These are phyloP conservation scores for Colletotrichum gigasporum DNA, from an alignment of 2,329 filamentous ascomycete species.

Conservation along the genomic window DNA sequence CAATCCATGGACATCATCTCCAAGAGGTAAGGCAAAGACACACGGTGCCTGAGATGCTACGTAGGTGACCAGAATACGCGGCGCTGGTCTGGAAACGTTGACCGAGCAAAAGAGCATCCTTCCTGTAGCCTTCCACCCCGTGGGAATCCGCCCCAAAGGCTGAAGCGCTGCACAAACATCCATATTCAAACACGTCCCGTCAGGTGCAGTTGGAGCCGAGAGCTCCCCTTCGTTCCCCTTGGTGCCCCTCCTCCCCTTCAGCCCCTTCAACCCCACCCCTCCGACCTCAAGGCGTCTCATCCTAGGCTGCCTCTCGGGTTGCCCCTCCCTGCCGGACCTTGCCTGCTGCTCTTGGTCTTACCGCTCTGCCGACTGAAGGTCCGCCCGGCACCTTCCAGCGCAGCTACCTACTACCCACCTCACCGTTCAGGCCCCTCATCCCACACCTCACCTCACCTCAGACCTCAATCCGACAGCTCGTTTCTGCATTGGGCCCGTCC, in stretches of 20 bases:
- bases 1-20: no score
- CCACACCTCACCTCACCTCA: background rate
- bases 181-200: background rate
- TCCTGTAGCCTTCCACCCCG: background rate
- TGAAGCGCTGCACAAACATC: slow-evolving; percentile 12
- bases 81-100: no score
- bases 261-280: slow-evolving; percentile 22
- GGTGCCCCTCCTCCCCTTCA: slow-evolving; percentile 1
- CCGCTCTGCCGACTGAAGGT: no score
- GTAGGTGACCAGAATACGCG: no score
- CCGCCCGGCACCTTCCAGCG: no score
- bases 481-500: background rate
- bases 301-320: slow-evolving; percentile 21
- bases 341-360: no score
- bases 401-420: no score
- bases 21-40: no score
- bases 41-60: no score
- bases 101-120: background rate
- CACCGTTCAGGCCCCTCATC: background rate
- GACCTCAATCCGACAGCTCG: background rate
- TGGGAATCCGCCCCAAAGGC: slow-evolving; percentile 5
- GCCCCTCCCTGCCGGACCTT: background rate
- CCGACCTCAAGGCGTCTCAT: slow-evolving; percentile 24
- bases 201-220: slow-evolving; percentile 15
- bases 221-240: no score